phyloP scores from a whole-genome alignment of 345 rosid genomes.

The Firmiana major region DNA sequence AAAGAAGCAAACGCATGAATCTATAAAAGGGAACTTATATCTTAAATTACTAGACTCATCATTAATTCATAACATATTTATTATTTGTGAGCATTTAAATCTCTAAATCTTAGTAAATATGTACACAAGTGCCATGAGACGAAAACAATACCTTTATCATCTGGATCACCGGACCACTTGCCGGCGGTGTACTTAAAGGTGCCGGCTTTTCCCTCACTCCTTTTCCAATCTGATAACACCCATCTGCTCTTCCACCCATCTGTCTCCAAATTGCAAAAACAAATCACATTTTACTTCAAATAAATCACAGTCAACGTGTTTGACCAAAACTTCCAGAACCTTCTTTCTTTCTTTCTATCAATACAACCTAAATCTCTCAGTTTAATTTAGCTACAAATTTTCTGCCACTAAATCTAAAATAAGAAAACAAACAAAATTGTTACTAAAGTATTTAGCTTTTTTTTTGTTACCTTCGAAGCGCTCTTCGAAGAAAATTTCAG shows the following conservation, averaged over 20 bases:
- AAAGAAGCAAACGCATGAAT: neutral
- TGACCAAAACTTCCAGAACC: constrained; percentile 16
- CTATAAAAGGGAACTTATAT: neutral
- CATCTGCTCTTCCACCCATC: constrained; percentile 95
- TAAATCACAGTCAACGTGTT: neutral
- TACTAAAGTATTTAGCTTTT: too few species aligned
- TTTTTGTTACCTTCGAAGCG: constrained; percentile 43
- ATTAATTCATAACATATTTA: neutral
- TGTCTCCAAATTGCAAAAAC: constrained; percentile 12
- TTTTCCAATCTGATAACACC: constrained; percentile 87
- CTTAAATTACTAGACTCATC: neutral
- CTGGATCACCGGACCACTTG: constrained; percentile 79
- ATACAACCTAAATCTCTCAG: neutral
- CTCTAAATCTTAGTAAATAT: neutral
- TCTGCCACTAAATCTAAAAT: neutral
- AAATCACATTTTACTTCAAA: neutral
- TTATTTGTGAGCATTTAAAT: neutral
- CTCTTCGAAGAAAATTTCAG: constrained; percentile 51
- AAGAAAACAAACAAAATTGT: neutral
- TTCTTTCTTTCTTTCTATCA: neutral
- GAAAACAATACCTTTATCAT: constrained; percentile 52
- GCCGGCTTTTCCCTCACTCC: constrained; percentile 82
- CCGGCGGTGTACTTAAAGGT: constrained; percentile 80
- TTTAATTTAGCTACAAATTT: neutral
- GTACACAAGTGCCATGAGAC: neutral